Base-by-base conservation (phyloP, 1,139 yeast genomes). In the Yamadazyma buinensis region DNA sequence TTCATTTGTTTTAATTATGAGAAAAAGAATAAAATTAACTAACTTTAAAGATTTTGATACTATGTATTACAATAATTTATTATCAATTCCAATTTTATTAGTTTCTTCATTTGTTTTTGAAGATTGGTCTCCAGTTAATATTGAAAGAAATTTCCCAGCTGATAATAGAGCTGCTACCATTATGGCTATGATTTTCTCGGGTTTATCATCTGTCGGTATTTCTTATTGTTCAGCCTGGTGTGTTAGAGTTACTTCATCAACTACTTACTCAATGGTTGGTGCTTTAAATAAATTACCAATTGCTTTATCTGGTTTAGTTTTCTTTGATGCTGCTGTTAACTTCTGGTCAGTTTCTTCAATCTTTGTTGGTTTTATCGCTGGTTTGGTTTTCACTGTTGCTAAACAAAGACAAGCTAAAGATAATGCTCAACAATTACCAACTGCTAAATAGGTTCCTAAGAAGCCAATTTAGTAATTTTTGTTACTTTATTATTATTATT, bases 221-320 rank as follows among this genome's bases (percentile, higher is more conserved):
- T 88, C 97, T 30, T 92, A 94, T 75, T 87, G 97, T 64, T 87
- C 97, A 21, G 98, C 97, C 42, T 92, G 98, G 98, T 92, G 98
- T 77, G 95, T 92, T 44, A 86, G 98, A 70, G 97, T 90, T 46
- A 94, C 98, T 29, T 87, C 97, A 14, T 88, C 97, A 23, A 92
- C 98, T 40, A 92, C 98, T 37, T 92, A 92, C 69, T 86, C 96
- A 35, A 92, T 92, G 98, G 97, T 92, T 44, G 98, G 98, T 58
- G 98, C 98, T 36, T 78, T 92, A 64, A 92, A 92, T 77, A 94
- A 94, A 72, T 79, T 92, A 55, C 98, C 98, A 54, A 87, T 94
- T 55, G 98, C 98, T 17, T 73, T 94, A 42, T 82, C 95, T 23
- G 98, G 98, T 29, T 77, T 94, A 57, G 59, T 92, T 46, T 92